Evolutionary conservation across 1,139 yeast genomes (phyloP).

Genomic region (Yamadazyma buinensis): DNA sequence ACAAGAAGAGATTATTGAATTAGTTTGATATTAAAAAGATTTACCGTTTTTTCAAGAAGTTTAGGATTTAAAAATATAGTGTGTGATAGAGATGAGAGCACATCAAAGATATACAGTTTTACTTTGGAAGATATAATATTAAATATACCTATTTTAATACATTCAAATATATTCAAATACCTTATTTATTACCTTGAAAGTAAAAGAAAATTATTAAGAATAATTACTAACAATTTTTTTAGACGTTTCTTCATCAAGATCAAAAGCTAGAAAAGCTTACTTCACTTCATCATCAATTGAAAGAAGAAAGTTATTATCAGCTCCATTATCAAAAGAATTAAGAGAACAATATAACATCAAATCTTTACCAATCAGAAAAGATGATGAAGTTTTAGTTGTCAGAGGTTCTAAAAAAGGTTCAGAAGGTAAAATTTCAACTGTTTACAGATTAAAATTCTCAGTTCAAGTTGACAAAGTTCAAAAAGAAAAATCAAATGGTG

Average conservation of each 20-base stretch:
- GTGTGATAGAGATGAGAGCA: no score
- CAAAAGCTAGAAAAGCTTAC: conserved; percentile 99
- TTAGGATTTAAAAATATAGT: no score
- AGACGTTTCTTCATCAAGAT: conserved; percentile 99
- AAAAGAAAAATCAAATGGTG: conserved; percentile 98
- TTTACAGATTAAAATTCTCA: conserved; percentile 98
- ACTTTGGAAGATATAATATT: no score
- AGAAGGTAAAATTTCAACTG: conserved; percentile 97
- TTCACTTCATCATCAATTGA: conserved; percentile 96
- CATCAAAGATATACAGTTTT: no score
- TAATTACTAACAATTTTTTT: conserved; percentile 11
- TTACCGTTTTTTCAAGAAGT: no score
- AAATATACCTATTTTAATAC: no score
- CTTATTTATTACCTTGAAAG: no score
- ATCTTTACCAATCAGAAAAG: conserved; percentile 97
- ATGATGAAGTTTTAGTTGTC: conserved; percentile 91
- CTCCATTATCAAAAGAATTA: conserved; percentile 99
- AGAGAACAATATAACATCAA: conserved; percentile 96
- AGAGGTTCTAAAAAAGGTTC: conserved; percentile 99
- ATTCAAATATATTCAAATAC: no score
- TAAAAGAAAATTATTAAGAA: no score
- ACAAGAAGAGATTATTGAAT: no score
- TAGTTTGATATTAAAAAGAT: no score
- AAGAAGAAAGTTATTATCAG: conserved; percentile 94
- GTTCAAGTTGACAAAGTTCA: conserved; percentile 96